Conservation (phyloP, 1,284 basidiomycete genomes). For the Naganishia sp. region DNA sequence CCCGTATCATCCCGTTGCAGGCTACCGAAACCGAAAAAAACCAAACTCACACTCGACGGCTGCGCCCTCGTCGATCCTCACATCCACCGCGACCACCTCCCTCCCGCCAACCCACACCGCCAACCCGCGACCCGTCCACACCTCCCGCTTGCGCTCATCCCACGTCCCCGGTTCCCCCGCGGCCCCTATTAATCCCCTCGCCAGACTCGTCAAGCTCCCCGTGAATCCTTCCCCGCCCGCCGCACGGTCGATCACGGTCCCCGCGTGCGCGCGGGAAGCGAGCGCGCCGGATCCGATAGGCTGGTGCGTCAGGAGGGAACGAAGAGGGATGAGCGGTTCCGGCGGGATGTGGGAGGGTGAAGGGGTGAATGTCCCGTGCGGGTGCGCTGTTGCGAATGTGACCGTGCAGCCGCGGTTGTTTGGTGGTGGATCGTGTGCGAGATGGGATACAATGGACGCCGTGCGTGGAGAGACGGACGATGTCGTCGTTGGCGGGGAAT, state of each 20-base stretch:
- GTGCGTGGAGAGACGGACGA: neutral
- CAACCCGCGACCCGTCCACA: conserved; percentile 53
- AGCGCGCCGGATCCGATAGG: conserved; percentile 51
- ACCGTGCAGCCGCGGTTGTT: conserved; percentile 38
- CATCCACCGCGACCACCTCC: conserved; percentile 50
- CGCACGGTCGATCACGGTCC: conserved; percentile 31
- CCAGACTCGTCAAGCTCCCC: conserved; percentile 1
- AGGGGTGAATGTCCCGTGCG: conserved; percentile 51
- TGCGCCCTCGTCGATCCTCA: conserved; percentile 44
- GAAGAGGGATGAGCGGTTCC: conserved; percentile 53
- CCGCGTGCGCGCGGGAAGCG: conserved; percentile 54
- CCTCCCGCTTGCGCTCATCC: conserved; percentile 52
- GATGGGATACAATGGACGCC: too few relatives aligned
- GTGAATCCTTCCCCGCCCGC: neutral
- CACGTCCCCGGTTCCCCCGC: conserved; percentile 48
- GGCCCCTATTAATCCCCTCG: conserved; percentile 50
- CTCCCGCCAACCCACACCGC: conserved; percentile 51
- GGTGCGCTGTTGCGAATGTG: conserved; percentile 52
- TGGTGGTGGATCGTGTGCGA: neutral
- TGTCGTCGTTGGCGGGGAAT: too few relatives aligned
- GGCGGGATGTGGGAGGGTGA: conserved; percentile 53
- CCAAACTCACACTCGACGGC: conserved; percentile 47
- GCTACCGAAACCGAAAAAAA: neutral
- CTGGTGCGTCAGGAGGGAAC: conserved; percentile 50
- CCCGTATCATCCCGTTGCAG: neutral